A percentile compares a stretch with the other conserved stretches of the same genome.
phyloP scores from a whole-genome alignment of 495 filamentous ascomycete species.

The Hypoxylon rickii region DNA sequence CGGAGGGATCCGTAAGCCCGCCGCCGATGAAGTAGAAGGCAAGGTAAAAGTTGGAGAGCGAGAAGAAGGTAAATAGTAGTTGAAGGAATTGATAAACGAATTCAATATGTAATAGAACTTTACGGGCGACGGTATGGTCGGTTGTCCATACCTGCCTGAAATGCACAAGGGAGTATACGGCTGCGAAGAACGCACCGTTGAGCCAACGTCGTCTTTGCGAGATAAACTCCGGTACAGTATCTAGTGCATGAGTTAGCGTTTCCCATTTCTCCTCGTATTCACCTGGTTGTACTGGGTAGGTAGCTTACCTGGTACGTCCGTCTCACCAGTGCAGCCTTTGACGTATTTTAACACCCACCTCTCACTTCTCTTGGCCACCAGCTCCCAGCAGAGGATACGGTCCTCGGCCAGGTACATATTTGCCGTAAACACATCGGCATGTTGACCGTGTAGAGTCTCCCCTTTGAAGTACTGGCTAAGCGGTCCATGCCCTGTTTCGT shows the following conservation, averaged over 20 bases:
- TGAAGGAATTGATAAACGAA: conserved; percentile 93
- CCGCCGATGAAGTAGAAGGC: conserved; percentile 99
- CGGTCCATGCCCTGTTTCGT: conserved; percentile 91
- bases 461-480: conserved; percentile 99
- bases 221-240: conserved; percentile 88
- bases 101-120: conserved; percentile 91
- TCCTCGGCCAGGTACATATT: conserved; percentile 99
- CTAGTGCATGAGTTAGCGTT: conserved; percentile 43
- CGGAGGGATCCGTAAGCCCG: conserved; percentile 75
- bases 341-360: conserved; percentile 98
- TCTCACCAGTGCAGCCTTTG: conserved; percentile 92
- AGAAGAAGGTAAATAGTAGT: conserved; percentile 95
- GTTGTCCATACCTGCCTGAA: conserved; percentile 92
- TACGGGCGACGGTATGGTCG: conserved; percentile 86
- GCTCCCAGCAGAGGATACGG: conserved; percentile 98
- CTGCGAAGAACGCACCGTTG: conserved; percentile 98
- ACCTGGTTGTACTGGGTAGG: neutral
- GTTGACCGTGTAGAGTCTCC: conserved; percentile 93
- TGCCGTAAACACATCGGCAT: conserved; percentile 97
- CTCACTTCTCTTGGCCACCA: conserved; percentile 93
- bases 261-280: neutral
- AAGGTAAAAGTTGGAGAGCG: conserved; percentile 97
- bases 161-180: conserved; percentile 96
- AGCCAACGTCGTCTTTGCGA: conserved; percentile 95
- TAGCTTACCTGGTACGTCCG: conserved; percentile 89